phyloP scores from a whole-genome alignment of 148 eudicot species.

The Amaranthus palmeri region DNA sequence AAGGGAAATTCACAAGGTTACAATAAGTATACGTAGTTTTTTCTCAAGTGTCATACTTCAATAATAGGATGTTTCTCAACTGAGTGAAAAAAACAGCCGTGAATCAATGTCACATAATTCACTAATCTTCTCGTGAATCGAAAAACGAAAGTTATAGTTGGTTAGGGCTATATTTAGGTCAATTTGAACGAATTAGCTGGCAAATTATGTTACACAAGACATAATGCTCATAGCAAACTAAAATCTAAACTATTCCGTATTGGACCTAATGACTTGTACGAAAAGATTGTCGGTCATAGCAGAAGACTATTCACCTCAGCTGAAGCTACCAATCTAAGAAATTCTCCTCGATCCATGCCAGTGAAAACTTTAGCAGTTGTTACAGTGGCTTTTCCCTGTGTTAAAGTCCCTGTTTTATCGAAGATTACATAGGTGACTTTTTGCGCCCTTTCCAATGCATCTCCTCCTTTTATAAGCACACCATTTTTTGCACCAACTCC shows the following conservation, averaged over 20 bases:
- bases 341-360: constrained; percentile 88
- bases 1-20: constrained; percentile 14
- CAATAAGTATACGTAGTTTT: background rate
- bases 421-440: constrained; percentile 80
- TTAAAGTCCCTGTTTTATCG: constrained; percentile 96
- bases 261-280: background rate
- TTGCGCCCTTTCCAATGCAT: constrained; percentile 96
- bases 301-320: constrained; percentile 63
- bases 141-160: too few species aligned
- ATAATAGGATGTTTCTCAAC: background rate
- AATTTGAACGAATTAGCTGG: too few species aligned
- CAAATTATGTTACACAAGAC: too few species aligned
- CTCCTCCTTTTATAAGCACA: constrained; percentile 94
- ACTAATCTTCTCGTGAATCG: too few species aligned
- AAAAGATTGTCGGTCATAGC: background rate
- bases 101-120: background rate
- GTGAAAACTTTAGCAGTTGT: constrained; percentile 69
- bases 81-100: background rate
- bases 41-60: background rate
- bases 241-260: background rate
- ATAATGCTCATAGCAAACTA: background rate
- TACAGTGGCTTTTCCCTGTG: constrained; percentile 91
- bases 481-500: constrained; percentile 98
- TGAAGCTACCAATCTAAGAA: constrained; percentile 91
- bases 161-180: too few species aligned